phyloP scores from a whole-genome alignment of 2,329 filamentous ascomycete species.

The Colletotrichum siamense region DNA sequence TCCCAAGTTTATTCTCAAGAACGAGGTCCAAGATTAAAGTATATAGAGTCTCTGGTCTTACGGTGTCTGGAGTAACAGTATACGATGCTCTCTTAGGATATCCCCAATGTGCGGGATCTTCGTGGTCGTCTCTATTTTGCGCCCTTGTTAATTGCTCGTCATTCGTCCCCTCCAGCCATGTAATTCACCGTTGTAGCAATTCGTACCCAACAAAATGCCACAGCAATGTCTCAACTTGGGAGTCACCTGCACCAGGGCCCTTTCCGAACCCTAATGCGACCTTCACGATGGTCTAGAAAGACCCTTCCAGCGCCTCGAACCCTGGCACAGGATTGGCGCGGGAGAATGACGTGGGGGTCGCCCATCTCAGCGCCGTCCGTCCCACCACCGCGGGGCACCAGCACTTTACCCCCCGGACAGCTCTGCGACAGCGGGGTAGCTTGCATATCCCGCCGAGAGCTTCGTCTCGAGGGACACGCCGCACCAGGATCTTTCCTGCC shows the following conservation, averaged over 20 bases:
- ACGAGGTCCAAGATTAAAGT: background rate
- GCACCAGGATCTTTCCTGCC: background rate
- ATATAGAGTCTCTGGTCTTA: background rate
- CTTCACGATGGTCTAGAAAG: background rate
- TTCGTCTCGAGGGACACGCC: background rate
- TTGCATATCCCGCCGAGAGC: background rate
- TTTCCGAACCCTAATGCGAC: background rate
- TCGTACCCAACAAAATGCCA: background rate
- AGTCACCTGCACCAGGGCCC: background rate
- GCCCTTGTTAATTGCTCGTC: background rate
- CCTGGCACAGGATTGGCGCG: slow-evolving; percentile 15
- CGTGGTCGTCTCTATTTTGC: background rate
- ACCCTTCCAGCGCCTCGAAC: background rate
- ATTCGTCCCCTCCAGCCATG: background rate
- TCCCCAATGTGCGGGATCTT: background rate
- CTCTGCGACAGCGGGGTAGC: slow-evolving; percentile 15
- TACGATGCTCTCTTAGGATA: background rate
- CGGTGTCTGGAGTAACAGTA: background rate
- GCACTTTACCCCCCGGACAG: background rate
- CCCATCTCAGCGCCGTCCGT: background rate
- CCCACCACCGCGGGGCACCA: slow-evolving; percentile 9
- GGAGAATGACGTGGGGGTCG: slow-evolving; percentile 17
- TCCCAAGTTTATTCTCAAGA: background rate
- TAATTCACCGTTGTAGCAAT: background rate
- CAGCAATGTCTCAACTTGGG: background rate